phyloP scores from a whole-genome alignment of 2,329 filamentous ascomycete genomes.

The Phaeoacremonium minimum region DNA sequence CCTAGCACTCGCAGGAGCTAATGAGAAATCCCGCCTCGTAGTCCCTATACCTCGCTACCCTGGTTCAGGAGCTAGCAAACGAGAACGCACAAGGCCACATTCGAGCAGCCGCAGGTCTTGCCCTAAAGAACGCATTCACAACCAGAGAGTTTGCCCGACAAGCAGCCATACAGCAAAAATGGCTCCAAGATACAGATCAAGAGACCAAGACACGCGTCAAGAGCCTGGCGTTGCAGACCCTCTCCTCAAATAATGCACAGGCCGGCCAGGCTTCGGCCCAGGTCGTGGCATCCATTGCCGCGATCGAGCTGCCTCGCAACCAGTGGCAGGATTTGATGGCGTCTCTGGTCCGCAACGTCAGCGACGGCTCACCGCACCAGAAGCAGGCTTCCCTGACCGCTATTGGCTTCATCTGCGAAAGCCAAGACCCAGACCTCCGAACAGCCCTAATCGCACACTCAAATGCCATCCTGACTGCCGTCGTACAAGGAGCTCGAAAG shows the following conservation, averaged over 20 bases:
- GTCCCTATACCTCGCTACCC: slow-evolving; percentile 88
- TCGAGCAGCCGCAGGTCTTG: slow-evolving; percentile 90
- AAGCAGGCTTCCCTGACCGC: slow-evolving; percentile 93
- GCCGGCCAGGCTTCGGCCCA: slow-evolving; percentile 89
- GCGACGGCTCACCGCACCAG: slow-evolving; percentile 76
- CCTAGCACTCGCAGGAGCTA: slow-evolving; percentile 9
- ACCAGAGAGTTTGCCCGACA: slow-evolving; percentile 85
- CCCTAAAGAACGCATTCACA: slow-evolving; percentile 96
- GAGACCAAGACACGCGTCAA: slow-evolving; percentile 86
- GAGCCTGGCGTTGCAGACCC: slow-evolving; percentile 81
- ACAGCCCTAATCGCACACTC: slow-evolving; percentile 80
- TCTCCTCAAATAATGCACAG: slow-evolving; percentile 73
- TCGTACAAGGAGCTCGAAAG: slow-evolving; percentile 94
- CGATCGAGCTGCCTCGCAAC: slow-evolving; percentile 87
- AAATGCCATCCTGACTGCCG: slow-evolving; percentile 95
- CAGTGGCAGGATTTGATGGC: slow-evolving; percentile 94
- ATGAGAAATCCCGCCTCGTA: slow-evolving; percentile 40
- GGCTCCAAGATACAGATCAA: slow-evolving; percentile 77
- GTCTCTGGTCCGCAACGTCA: slow-evolving; percentile 86
- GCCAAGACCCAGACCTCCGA: slow-evolving; percentile 81
- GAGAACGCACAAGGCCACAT: slow-evolving; percentile 79
- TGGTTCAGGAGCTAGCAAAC: slow-evolving; percentile 92
- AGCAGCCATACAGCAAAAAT: slow-evolving; percentile 88
- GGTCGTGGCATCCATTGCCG: slow-evolving; percentile 90
- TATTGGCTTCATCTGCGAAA: slow-evolving; percentile 99